Conservation (phyloP, 2,329 filamentous ascomycete genomes). For the Balansia obtecta region DNA sequence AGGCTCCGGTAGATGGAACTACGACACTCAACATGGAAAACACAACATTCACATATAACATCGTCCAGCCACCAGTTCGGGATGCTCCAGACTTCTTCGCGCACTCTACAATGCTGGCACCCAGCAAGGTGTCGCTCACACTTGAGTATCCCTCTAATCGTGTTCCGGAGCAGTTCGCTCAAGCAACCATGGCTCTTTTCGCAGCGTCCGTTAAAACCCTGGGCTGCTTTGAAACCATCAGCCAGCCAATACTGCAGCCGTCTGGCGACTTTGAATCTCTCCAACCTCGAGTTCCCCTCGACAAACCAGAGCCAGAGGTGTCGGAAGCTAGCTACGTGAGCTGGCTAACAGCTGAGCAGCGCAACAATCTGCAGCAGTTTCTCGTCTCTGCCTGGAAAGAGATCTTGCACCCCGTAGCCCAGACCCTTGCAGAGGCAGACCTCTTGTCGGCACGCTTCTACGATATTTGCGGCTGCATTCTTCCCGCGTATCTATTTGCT, state of each 20-base stretch:
- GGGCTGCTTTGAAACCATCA: conserved; percentile 31
- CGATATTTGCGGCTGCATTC: conserved; percentile 35
- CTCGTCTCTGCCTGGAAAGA: conserved; percentile 33
- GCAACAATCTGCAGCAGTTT: conserved; percentile 25
- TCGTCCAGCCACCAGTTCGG: conserved; percentile 26
- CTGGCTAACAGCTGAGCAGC: conserved; percentile 27
- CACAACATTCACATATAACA: conserved; percentile 31
- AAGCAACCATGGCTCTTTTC: conserved; percentile 32
- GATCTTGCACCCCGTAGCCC: conserved; percentile 26
- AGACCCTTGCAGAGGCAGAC: conserved; percentile 27
- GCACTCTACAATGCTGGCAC: conserved; percentile 24
- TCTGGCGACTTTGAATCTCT: conserved; percentile 25
- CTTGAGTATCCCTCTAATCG: conserved; percentile 34
- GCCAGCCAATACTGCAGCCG: conserved; percentile 32
- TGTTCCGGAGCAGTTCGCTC: conserved; percentile 27
- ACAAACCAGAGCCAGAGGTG: conserved; percentile 12
- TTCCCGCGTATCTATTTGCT: conserved; percentile 35
- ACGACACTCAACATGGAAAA: conserved; percentile 32
- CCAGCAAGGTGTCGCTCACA: conserved; percentile 27
- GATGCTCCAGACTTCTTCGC: conserved; percentile 34
- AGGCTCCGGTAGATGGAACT: conserved; percentile 19
- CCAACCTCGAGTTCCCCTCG: conserved; percentile 30
- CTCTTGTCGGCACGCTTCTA: conserved; percentile 36
- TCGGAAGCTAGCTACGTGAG: conserved; percentile 4
- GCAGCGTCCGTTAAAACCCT: conserved; percentile 32